Percentiles rank a stretch among this genome's conserved stretches.
Evolutionary conservation across 352 stramenopile genomes (phyloP).

Genomic region (Globisporangium alternatum): DNA sequence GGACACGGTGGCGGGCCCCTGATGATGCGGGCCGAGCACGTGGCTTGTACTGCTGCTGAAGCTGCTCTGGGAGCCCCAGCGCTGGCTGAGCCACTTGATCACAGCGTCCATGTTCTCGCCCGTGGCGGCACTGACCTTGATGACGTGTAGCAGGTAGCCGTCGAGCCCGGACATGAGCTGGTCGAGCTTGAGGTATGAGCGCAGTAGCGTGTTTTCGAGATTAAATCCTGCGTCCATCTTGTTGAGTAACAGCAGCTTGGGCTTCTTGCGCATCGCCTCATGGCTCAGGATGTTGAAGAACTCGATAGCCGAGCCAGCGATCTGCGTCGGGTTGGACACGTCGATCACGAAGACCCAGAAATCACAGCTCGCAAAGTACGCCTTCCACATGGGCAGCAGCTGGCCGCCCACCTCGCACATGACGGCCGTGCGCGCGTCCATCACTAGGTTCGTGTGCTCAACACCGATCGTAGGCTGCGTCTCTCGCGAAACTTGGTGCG

Average conservation of each 20-base stretch:
- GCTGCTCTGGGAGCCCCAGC: conserved; percentile 1
- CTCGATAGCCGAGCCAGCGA: conserved; percentile 52
- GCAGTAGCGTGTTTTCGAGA: conserved; percentile 45
- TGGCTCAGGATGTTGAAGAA: conserved; percentile 59
- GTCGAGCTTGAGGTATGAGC: conserved; percentile 54
- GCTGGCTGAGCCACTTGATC: conserved; percentile 51
- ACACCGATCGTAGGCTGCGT: conserved; percentile 66
- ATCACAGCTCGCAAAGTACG: conserved; percentile 61
- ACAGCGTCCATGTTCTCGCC: conserved; percentile 59
- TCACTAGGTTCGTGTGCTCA: conserved; percentile 48
- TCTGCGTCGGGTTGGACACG: conserved; percentile 45
- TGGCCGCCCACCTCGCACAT: conserved; percentile 65
- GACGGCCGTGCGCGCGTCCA: conserved; percentile 37
- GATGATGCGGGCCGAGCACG: conserved; percentile 11
- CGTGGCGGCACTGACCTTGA: conserved; percentile 58
- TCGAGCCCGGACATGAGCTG: conserved; percentile 32
- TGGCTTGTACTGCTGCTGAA: neutral
- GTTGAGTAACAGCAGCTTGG: conserved; percentile 68
- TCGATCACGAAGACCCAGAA: conserved; percentile 76
- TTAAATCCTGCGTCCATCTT: conserved; percentile 54
- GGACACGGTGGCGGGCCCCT: neutral
- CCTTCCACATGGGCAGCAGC: conserved; percentile 69
- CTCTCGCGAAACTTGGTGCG: conserved; percentile 21
- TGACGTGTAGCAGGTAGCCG: conserved; percentile 39
- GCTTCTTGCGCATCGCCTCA: conserved; percentile 51